phyloP scores from a whole-genome alignment of 1,139 yeast species.

The Wickerhamomyces sp. region DNA sequence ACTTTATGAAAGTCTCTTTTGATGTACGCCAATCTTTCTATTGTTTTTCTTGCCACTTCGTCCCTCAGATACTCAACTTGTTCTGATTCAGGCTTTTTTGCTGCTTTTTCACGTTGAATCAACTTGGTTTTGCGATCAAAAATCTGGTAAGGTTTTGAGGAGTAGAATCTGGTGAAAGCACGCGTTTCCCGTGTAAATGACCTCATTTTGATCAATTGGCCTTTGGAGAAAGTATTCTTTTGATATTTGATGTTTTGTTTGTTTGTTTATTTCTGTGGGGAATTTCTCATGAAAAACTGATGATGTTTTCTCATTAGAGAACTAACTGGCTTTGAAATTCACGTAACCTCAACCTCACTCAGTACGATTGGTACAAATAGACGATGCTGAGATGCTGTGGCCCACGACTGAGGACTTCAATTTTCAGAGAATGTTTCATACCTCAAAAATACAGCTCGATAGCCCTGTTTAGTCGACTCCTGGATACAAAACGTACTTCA shows the following conservation, averaged over 20 bases:
- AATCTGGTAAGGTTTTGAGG: slow-evolving; percentile 37
- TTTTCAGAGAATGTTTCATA: not conserved
- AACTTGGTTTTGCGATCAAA: slow-evolving; percentile 62
- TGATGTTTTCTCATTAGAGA: not conserved
- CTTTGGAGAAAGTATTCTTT: not conserved
- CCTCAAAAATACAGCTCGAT: too few species aligned
- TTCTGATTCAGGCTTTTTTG: slow-evolving; percentile 42
- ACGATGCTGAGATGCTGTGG: too few species aligned
- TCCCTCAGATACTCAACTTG: slow-evolving; percentile 72
- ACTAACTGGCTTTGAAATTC: too few species aligned
- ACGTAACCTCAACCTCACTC: too few species aligned
- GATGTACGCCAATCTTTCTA: slow-evolving; percentile 71
- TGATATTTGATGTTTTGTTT: not conserved
- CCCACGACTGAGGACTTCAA: too few species aligned
- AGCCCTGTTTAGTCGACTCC: too few species aligned
- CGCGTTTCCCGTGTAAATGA: not conserved
- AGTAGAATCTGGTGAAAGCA: not conserved
- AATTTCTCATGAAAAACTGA: not conserved
- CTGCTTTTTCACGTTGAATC: slow-evolving; percentile 54
- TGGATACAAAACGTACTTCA: not conserved
- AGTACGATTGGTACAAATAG: too few species aligned
- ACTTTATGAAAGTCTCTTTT: slow-evolving; percentile 57
- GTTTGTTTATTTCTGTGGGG: not conserved
- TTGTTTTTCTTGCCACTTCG: slow-evolving; percentile 68
- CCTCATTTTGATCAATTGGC: not conserved